Conservation (phyloP, 2,329 filamentous ascomycete genomes). For the Plectosphaerella sp. region DNA sequence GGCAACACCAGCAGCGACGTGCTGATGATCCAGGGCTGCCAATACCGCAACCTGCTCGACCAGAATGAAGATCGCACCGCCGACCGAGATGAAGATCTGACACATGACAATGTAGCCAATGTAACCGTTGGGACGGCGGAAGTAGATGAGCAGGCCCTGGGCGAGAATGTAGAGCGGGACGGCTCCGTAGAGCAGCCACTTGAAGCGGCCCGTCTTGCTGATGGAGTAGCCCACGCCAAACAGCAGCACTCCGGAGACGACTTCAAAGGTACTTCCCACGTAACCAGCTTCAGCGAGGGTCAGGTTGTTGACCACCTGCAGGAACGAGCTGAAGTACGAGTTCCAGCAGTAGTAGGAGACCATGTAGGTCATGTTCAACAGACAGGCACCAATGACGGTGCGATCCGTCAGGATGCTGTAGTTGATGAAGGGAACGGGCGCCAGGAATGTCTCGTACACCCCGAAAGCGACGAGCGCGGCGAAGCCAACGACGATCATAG, state of each 20-base stretch:
- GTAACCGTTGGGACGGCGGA: constrained; percentile 26
- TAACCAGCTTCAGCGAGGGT: constrained; percentile 39
- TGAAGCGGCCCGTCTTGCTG: constrained; percentile 41
- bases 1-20: constrained; percentile 45
- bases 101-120: constrained; percentile 33
- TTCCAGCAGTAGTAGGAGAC: constrained; percentile 48
- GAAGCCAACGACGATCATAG: constrained; percentile 58
- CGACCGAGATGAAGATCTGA: constrained; percentile 39
- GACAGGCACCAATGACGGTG: constrained; percentile 47
- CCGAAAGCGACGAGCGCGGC: constrained; percentile 51
- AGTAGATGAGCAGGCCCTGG: constrained; percentile 39
- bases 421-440: constrained; percentile 52
- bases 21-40: constrained; percentile 47
- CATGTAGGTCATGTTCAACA: constrained; percentile 38
- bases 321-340: constrained; percentile 51
- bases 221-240: constrained; percentile 43
- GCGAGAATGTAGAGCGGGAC: constrained; percentile 52
- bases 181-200: constrained; percentile 36
- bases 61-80: constrained; percentile 20
- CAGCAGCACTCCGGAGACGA: constrained; percentile 46
- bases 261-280: constrained; percentile 42
- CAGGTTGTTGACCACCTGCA: constrained; percentile 46
- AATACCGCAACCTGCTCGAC: constrained; percentile 55
- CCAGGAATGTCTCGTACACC: constrained; percentile 53
- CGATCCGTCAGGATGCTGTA: constrained; percentile 44